These are phyloP conservation scores for Tetrahymena malaccensis DNA, from an alignment of 73 alveolate species.

Conservation along the genomic window DNA sequence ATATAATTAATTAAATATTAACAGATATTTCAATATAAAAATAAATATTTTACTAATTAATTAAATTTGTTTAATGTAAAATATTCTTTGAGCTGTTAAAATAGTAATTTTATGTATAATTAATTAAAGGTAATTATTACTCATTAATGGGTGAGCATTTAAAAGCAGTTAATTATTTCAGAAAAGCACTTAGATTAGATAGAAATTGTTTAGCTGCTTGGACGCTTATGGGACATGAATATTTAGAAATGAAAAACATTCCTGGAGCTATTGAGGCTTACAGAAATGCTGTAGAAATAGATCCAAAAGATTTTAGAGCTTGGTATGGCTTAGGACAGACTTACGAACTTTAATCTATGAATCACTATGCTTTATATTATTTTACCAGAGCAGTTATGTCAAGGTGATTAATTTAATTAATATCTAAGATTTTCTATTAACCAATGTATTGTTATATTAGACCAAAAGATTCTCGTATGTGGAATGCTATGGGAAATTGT, in stretches of 20 bases:
- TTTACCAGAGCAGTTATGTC: constrained; percentile 88
- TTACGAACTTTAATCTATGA: constrained; percentile 87
- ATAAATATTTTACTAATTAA: no score
- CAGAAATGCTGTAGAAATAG: constrained; percentile 96
- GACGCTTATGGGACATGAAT: constrained; percentile 98
- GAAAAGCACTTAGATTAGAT: constrained; percentile 89
- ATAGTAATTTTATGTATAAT: no score
- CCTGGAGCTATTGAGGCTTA: constrained; percentile 96
- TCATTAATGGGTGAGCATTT: constrained; percentile 94
- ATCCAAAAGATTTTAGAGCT: constrained; percentile 94
- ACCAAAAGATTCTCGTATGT: constrained; percentile 97
- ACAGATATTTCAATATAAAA: no score
- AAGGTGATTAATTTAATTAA: neutral
- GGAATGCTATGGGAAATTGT: constrained; percentile 97
- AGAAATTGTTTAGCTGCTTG: constrained; percentile 87
- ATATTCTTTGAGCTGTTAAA: no score
- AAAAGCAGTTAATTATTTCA: constrained; percentile 87
- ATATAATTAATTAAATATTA: no score
- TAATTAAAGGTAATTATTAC: constrained; percentile 58
- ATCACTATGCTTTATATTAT: constrained; percentile 90
- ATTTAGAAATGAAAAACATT: constrained; percentile 95
- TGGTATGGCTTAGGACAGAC: constrained; percentile 96
- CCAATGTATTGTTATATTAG: constrained; percentile 33
- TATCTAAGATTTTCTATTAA: no score
- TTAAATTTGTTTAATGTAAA: no score